Evolutionary conservation across 2,329 filamentous ascomycete genomes (phyloP), one percentile per base, ranked within the genome.

Genomic region (Pseudogymnoascus sp.): DNA sequence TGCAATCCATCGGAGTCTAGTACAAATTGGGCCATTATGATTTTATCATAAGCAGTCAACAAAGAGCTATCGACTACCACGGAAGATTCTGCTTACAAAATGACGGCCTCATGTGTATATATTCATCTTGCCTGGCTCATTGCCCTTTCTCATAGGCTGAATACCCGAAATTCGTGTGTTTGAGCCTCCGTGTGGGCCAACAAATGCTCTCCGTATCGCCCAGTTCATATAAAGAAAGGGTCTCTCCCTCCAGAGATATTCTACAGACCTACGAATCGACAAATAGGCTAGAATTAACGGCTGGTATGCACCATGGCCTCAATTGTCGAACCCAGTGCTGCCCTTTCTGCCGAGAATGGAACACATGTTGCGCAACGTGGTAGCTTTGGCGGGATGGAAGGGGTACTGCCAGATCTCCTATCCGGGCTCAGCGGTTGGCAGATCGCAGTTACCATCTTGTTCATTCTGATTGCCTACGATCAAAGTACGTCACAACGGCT

Each of bases 391-490:
- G 5, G 13, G n/a, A 29, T 10, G 9, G 48, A 18, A 55, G 48
- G 48, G 4, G 21, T 18, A 13, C 29, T 63, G 13, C 25, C 27
- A 60, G 1, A 15, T 40, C 2, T 55, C n/a, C 48, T 55, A 12
- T 18, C 48, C n/a, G 62, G 36, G 4, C 65, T 60, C 55, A 64
- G 48, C 39, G 52, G 65, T 5, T 73, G 71, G 74, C 71, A 74
- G 42, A 69, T 72, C 36, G 61, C 69, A 4, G 60, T 74, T 3
- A 74, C 75, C 0, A 21, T 74, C 2, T 35, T 79, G 9, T 36
- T 73, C 0, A 65, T 69, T 0, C 42, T 76, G 0, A 63, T 77
- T 3, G 67, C 70, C 1, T 79, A 78, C 59, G 77, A 79, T 55
- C 77, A 79, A 71, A 63, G 75, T 74, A 69, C 48, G 63, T 37